A percentile compares a stretch with the other conserved stretches of the same genome.
Conservation (phyloP, 768 basidiomycete species). For the Candolleomyces eurysporus region DNA sequence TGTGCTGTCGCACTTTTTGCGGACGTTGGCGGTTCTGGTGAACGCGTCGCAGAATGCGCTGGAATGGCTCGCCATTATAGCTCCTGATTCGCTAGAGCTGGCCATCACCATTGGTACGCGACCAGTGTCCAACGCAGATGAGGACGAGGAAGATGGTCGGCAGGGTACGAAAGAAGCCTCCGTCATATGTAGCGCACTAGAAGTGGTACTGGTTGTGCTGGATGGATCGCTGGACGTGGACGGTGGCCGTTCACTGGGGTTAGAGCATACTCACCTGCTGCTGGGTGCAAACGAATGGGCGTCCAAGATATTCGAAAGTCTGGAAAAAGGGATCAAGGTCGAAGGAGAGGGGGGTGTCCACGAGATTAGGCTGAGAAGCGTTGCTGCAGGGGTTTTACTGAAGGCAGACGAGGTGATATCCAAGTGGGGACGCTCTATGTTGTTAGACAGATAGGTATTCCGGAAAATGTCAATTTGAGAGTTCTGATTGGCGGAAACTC, state of each 20-base stretch:
- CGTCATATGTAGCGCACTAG: constrained; percentile 72
- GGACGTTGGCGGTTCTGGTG: constrained; percentile 74
- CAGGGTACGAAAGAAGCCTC: constrained; percentile 58
- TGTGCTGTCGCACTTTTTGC: constrained; percentile 72
- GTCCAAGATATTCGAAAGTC: constrained; percentile 52
- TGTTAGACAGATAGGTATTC: constrained; percentile 17
- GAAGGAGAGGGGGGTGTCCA: constrained; percentile 65
- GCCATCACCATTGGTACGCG: constrained; percentile 76
- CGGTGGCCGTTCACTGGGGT: constrained; percentile 66
- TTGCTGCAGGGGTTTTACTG: constrained; percentile 77
- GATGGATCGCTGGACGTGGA: constrained; percentile 78
- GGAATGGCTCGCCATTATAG: constrained; percentile 78
- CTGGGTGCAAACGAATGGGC: constrained; percentile 84
- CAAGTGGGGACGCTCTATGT: constrained; percentile 27
- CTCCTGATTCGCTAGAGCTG: constrained; percentile 80
- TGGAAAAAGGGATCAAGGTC: constrained; percentile 65
- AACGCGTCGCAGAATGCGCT: constrained; percentile 80
- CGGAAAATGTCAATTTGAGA: constrained; percentile 1
- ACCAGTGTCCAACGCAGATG: constrained; percentile 49
- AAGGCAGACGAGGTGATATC: constrained; percentile 57
- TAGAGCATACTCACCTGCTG: constrained; percentile 73
- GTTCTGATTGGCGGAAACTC: constrained; percentile 7
- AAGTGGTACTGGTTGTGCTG: constrained; percentile 73
- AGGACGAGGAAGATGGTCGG: constrained; percentile 29
- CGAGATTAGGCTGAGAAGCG: constrained; percentile 60